These are phyloP conservation scores for Gossypium anomalum DNA, from an alignment of 345 rosid genomes.

Conservation along the genomic window DNA sequence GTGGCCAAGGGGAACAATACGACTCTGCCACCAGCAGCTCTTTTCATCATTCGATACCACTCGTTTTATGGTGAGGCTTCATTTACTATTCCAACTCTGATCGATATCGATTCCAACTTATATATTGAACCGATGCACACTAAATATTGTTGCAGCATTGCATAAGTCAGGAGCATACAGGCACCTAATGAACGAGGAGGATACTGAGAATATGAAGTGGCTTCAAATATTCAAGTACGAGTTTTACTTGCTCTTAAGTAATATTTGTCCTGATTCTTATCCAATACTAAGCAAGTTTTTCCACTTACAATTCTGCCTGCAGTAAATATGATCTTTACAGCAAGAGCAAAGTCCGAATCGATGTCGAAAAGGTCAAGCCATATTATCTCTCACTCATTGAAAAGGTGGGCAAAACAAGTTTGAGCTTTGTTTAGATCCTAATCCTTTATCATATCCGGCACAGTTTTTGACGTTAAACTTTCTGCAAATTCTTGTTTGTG, in stretches of 20 bases:
- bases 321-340: constrained; percentile 66
- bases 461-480: not conserved
- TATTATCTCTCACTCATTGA: constrained; percentile 53
- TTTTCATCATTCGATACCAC: constrained; percentile 65
- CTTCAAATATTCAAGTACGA: constrained; percentile 58
- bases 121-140: not conserved
- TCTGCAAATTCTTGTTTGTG: not conserved
- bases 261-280: not conserved
- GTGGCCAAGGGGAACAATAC: constrained; percentile 54
- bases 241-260: not conserved
- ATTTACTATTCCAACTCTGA: not conserved
- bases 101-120: not conserved
- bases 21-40: constrained; percentile 62
- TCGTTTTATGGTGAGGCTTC: constrained; percentile 47
- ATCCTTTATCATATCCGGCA: not conserved
- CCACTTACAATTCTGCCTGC: constrained; percentile 16
- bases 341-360: constrained; percentile 55
- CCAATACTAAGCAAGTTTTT: not conserved
- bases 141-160: constrained; percentile 33
- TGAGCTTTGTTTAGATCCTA: not conserved
- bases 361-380: constrained; percentile 57
- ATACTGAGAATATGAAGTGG: constrained; percentile 54
- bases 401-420: constrained; percentile 29
- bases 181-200: constrained; percentile 60
- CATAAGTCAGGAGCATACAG: constrained; percentile 47